Conservation (phyloP, 192 early-diverging fungal species). For the Coemansia sp. region DNA sequence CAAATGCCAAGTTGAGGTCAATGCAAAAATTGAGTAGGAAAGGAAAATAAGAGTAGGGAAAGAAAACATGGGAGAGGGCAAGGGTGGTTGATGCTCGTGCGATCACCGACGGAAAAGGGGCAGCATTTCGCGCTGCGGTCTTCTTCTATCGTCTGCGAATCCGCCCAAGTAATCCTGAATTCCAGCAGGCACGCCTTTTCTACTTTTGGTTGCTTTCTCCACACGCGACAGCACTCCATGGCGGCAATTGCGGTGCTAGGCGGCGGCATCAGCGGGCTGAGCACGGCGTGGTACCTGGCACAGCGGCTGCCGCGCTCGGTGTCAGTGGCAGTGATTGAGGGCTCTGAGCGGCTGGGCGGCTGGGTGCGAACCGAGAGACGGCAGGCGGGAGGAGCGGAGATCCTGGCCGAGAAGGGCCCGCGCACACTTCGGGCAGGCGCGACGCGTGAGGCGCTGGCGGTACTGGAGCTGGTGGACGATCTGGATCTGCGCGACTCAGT, state of each 20-base stretch:
- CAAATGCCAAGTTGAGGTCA: no score
- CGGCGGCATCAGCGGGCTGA: constrained; percentile 87
- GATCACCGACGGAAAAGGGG: no score
- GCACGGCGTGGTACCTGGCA: constrained; percentile 75
- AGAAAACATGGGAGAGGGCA: no score
- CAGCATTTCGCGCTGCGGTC: no score
- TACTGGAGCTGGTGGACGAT: constrained; percentile 72
- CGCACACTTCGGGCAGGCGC: constrained; percentile 74
- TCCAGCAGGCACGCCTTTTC: background rate
- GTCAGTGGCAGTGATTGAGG: constrained; percentile 72
- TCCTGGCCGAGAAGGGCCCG: constrained; percentile 77
- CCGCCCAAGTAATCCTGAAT: no score
- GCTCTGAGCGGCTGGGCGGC: constrained; percentile 67
- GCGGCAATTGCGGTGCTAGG: constrained; percentile 73
- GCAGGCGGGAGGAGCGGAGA: constrained; percentile 16
- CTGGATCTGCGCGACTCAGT: constrained; percentile 60
- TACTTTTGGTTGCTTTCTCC: background rate
- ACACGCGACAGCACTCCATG: constrained; percentile 5
- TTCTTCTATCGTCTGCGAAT: no score
- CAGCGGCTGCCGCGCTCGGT: constrained; percentile 40
- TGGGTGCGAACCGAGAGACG: constrained; percentile 75
- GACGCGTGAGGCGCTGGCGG: constrained; percentile 59
- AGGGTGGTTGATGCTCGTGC: no score
- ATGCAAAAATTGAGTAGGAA: no score
- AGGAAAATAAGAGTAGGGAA: no score